These are phyloP conservation scores for Mortierella claussenii DNA, from an alignment of 192 early-diverging fungal species.

Conservation along the genomic window DNA sequence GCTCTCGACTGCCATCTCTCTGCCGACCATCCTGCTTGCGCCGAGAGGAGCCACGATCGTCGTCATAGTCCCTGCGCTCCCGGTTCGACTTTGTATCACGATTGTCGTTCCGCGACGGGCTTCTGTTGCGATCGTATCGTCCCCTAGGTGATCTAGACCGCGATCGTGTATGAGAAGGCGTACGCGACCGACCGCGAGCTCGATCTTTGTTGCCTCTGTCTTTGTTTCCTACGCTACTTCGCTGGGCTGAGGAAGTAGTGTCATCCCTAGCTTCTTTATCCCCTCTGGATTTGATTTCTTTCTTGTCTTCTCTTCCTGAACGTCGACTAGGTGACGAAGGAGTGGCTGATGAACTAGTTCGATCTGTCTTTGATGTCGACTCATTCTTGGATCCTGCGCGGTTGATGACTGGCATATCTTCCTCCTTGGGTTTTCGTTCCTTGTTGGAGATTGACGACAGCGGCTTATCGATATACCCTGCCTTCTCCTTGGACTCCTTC, in stretches of 20 bases:
- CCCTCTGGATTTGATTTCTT: constrained; percentile 25
- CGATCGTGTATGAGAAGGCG: constrained; percentile 30
- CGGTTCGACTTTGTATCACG: constrained; percentile 39
- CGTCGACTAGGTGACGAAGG: constrained; percentile 23
- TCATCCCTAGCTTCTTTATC: constrained; percentile 34
- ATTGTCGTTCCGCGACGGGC: constrained; percentile 18
- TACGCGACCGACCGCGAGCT: constrained; percentile 32
- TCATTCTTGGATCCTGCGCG: constrained; percentile 22
- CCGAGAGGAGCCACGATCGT: constrained; percentile 23
- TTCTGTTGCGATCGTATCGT: constrained; percentile 39
- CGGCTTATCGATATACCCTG: constrained; percentile 18
- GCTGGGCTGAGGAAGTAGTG: constrained; percentile 15
- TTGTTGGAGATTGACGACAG: not conserved
- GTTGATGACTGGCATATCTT: constrained; percentile 11
- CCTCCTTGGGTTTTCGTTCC: constrained; percentile 21
- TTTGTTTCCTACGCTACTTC: constrained; percentile 13
- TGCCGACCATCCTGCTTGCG: constrained; percentile 37
- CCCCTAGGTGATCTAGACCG: constrained; percentile 44
- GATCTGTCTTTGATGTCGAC: constrained; percentile 23
- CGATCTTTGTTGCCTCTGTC: constrained; percentile 28
- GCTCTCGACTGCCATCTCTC: constrained; percentile 31
- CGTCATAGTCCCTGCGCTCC: constrained; percentile 44
- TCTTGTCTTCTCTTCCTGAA: constrained; percentile 16
- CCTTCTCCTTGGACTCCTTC: constrained; percentile 31
- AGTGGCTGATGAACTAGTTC: constrained; percentile 12